A percentile compares a stretch with the other conserved stretches of the same genome.
Conservation (phyloP, 2,329 filamentous ascomycete species). For the Fusarium musae region DNA sequence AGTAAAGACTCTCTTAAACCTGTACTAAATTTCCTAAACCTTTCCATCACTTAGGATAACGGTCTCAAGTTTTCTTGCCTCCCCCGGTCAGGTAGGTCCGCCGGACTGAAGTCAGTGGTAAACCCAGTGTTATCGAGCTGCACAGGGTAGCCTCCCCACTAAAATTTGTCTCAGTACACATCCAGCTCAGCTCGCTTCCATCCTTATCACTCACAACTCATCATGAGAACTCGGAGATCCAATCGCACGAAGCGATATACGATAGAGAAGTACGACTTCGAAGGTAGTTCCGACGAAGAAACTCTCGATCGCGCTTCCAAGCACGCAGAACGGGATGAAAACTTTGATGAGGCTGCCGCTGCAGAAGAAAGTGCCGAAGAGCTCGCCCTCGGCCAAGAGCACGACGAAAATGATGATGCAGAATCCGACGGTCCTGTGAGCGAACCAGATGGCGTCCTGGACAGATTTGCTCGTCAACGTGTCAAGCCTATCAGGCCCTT, state of each 20-base stretch:
- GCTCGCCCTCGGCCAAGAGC: constrained; percentile 33
- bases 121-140: not conserved
- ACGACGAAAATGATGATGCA: constrained; percentile 47
- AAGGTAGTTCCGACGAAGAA: constrained; percentile 48
- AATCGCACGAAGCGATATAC: constrained; percentile 51
- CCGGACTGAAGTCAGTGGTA: not conserved
- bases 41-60: not conserved
- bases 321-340: constrained; percentile 46
- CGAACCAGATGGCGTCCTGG: constrained; percentile 46
- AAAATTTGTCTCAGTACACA: constrained; percentile 15
- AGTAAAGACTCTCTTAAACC: too few relatives aligned
- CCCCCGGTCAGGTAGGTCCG: not conserved
- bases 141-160: constrained; percentile 20
- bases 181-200: constrained; percentile 13
- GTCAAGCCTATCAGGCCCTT: constrained; percentile 38
- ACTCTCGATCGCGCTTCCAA: constrained; percentile 31
- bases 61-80: not conserved
- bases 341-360: constrained; percentile 47
- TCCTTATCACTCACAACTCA: constrained; percentile 7
- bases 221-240: constrained; percentile 53
- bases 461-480: constrained; percentile 43
- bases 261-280: constrained; percentile 51
- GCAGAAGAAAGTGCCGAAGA: constrained; percentile 48
- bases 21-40: not conserved
- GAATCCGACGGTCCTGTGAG: constrained; percentile 40